phyloP scores from a whole-genome alignment of 352 stramenopile species.

The Globisporangium rhizosaccharum region DNA sequence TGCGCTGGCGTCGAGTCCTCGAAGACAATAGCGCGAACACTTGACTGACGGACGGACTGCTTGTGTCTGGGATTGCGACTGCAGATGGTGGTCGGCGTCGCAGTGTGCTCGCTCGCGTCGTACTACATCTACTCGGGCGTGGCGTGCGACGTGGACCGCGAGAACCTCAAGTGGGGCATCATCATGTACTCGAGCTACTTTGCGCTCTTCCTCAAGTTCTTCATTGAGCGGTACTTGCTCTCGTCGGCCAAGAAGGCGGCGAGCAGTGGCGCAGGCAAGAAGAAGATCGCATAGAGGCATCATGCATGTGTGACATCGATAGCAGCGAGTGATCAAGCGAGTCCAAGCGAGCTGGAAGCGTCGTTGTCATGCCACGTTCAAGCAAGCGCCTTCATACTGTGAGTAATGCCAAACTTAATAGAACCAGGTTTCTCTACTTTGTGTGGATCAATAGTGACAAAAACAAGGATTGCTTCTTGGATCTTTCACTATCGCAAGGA shows the following conservation, averaged over 20 bases:
- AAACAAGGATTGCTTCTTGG: too few species aligned
- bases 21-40: not conserved
- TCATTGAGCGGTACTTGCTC: slow-evolving; percentile 85
- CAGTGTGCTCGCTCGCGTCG: slow-evolving; percentile 61
- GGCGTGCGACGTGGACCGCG: slow-evolving; percentile 67
- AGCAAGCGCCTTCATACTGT: not conserved
- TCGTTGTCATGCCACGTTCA: too few species aligned
- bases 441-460: too few species aligned
- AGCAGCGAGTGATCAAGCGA: not conserved
- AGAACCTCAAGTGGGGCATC: slow-evolving; percentile 86
- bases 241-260: slow-evolving; percentile 26
- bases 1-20: not conserved
- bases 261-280: slow-evolving; percentile 12
- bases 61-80: not conserved
- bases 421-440: not conserved
- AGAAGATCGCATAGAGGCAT: slow-evolving; percentile 24
- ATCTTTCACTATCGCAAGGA: too few species aligned
- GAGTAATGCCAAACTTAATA: not conserved
- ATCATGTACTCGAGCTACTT: slow-evolving; percentile 95
- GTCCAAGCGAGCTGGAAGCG: too few species aligned
- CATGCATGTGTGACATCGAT: not conserved
- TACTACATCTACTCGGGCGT: slow-evolving; percentile 76
- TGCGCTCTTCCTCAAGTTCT: slow-evolving; percentile 91
- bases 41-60: not conserved
- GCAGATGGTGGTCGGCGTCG: slow-evolving; percentile 71